Evolutionary conservation across 2,329 filamentous ascomycete genomes (phyloP), one percentile per base, ranked within the genome.

Genomic region (Aspergillus sp.): DNA sequence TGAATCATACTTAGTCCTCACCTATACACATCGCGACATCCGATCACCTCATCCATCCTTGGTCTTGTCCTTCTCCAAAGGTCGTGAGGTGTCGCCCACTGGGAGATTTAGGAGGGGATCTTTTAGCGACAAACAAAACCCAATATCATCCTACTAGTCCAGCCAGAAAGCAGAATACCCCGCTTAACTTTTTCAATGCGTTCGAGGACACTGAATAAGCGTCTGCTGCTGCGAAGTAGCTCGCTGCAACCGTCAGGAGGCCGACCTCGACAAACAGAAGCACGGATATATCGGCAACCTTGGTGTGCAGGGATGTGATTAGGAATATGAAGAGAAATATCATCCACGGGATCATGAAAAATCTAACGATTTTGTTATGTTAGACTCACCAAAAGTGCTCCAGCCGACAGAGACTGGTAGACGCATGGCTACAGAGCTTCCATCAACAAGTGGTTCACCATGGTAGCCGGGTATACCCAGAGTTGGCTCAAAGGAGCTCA

Each of bases 331-430:
- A 56, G 10, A 76, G 73, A 52, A 78, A 76, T 0, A 78, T 72
- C 0, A 76, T 73, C 78, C 77, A 80, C 57, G 79, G 67, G 69
- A 62, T 53, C 57, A 80, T 74, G 55, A 77, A 80, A 60, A 80
- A 78, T 0, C 78, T 78, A 2, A 80, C 63, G 2, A 77, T 77
- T 49, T 81, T 80, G 60, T 79, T 76, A 52, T 77, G 76, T 57
- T 76, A 66, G 1, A 64, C 63, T n/a, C n/a, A n/a, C n/a, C n/a
- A n/a, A n/a, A n/a, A n/a, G n/a, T n/a, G n/a, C n/a, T n/a, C n/a
- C n/a, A n/a, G n/a, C n/a, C n/a, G n/a, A n/a, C n/a, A n/a, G n/a
- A n/a, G n/a, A n/a, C n/a, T n/a, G n/a, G n/a, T n/a, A n/a, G n/a
- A n/a, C n/a, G n/a, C n/a, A n/a, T n/a, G n/a, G n/a, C n/a, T n/a